Evolutionary conservation across 176 grass and related monocot species (phyloP), one percentile per base, ranked within the genome.

Genomic region (Saccharum spontaneum): DNA sequence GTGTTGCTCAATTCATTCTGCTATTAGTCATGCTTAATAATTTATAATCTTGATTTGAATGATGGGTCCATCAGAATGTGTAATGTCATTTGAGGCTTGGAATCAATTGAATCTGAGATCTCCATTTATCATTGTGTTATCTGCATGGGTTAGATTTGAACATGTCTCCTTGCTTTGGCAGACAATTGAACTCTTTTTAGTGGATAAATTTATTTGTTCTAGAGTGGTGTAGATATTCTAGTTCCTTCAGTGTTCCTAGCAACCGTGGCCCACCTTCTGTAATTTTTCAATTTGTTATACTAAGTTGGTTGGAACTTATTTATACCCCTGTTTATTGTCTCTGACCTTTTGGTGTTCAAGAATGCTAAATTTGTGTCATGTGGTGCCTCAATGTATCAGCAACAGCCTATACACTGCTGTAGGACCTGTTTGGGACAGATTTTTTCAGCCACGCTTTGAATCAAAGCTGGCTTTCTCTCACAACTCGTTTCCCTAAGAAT

Each of bases 221-320:
- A 6, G 45, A 54, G 17, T 4, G 7, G 4, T 10, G 22, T 54
- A 69, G 30, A 16, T 22, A 69, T 81, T 81, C 49, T n/a, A 49
- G 10, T 57, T 20, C 63, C 23, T 65, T 65, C n/a, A 63, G 55
- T 23, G 31, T 22, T 67, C 8, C 40, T 13, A 67, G 40, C 16
- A 69, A 52, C n/a, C 49, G 1, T 50, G 33, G 24, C 39, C 30
- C 0, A 7, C 18, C 3, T 75, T 67, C 16, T 4, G 2, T 18
- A 74, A 30, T n/a, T 45, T 63, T 36, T 18, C 2, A 6, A 4
- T 49, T 63, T 83, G 26, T 24, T 46, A 36, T 50, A 43, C 17
- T 50, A 14, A 33, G 10, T 34, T 83, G 26, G 43, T 62, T 82
- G 81, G 55, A 73, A 45, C 37, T 63, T 61, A 26, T 31, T 83